A percentile compares a stretch with the other conserved stretches of the same genome.
These are phyloP conservation scores for Curvularia sp. DNA, from an alignment of 2,329 filamentous ascomycete genomes.

Conservation along the genomic window DNA sequence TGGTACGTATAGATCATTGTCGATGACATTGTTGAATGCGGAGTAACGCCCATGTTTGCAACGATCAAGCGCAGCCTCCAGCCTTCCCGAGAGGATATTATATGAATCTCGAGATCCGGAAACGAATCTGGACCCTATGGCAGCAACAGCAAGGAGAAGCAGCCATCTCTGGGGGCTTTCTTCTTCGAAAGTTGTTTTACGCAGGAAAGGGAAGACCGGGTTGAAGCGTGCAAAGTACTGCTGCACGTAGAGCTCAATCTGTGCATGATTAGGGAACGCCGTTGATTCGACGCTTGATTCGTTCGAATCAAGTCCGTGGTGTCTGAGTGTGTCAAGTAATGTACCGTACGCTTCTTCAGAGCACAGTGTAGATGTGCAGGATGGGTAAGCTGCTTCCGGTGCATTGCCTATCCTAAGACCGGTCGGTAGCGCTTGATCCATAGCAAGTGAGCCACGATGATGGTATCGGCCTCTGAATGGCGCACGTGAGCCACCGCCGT, in stretches of 20 bases:
- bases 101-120: slow-evolving; percentile 2
- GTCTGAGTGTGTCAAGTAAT: not conserved
- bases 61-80: slow-evolving; percentile 3
- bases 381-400: not conserved
- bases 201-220: slow-evolving; percentile 40
- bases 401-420: not conserved
- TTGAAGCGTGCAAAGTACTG: slow-evolving; percentile 40
- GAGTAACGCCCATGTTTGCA: not conserved
- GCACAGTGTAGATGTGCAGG: not conserved
- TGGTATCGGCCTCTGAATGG: slow-evolving; percentile 3
- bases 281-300: not conserved
- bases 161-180: slow-evolving; percentile 21
- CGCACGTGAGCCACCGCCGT: not conserved
- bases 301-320: not conserved
- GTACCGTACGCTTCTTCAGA: slow-evolving; percentile 6
- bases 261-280: slow-evolving; percentile 29
- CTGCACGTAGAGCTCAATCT: slow-evolving; percentile 29
- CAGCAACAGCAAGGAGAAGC: slow-evolving; percentile 36
- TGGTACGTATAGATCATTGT: not conserved
- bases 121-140: slow-evolving; percentile 37
- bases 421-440: not conserved
- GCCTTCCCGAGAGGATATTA: not conserved
- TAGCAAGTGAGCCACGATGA: not conserved
- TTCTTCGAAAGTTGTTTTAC: slow-evolving; percentile 25
- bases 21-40: not conserved